Conservation (phyloP, 2,329 filamentous ascomycete genomes). For the Pseudohalonectria lignicola region DNA sequence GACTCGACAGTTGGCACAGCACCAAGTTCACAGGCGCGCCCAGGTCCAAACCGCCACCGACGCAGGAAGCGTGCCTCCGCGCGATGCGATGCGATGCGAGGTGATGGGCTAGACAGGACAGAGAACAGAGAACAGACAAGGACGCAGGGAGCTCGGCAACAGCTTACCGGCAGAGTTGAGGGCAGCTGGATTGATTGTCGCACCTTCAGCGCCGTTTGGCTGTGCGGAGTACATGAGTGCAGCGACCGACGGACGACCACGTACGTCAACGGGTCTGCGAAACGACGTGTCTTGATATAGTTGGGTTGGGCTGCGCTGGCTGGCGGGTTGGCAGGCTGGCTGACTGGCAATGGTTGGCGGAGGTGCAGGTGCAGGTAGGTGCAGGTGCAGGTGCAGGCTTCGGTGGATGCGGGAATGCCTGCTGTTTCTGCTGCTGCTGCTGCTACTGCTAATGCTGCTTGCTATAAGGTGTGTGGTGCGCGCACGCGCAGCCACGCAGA, state of each 20-base stretch:
- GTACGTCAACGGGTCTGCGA: conserved; percentile 31
- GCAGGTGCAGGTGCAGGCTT: not conserved
- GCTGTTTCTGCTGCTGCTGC: conserved; percentile 1
- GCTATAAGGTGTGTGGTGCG: too few relatives aligned
- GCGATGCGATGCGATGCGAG: too few relatives aligned
- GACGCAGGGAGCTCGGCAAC: too few relatives aligned
- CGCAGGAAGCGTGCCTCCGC: too few relatives aligned
- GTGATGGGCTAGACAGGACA: too few relatives aligned
- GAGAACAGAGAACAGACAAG: too few relatives aligned
- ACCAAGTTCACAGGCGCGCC: too few relatives aligned
- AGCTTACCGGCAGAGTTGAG: conserved; percentile 66
- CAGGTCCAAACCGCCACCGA: too few relatives aligned
- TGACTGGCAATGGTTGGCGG: not conserved
- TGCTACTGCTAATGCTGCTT: too few relatives aligned
- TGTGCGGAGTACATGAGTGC: conserved; percentile 48
- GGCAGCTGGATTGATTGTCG: conserved; percentile 83
- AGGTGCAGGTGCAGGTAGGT: not conserved
- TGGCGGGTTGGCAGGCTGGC: not conserved
- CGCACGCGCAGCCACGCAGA: too few relatives aligned
- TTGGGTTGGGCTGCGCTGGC: conserved; percentile 24
- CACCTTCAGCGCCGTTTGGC: conserved; percentile 69
- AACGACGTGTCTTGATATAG: conserved; percentile 52
- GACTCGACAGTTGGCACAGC: too few relatives aligned
- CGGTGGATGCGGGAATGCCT: not conserved
- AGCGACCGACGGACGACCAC: conserved; percentile 26